Base-by-base conservation (phyloP, 257 asterid genomes). In the Henckelia pumila region DNA sequence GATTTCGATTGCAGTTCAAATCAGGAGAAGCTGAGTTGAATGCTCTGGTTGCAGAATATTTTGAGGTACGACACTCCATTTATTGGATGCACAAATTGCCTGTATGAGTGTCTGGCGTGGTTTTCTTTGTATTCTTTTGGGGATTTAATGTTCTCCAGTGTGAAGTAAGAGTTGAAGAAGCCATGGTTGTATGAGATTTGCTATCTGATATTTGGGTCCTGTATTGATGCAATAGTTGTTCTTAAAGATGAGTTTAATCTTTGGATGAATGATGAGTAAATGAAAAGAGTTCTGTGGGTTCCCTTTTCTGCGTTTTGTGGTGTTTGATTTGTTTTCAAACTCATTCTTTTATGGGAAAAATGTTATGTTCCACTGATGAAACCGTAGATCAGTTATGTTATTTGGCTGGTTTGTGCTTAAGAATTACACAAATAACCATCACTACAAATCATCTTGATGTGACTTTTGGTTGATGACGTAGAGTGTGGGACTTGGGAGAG, bases 1-100 rank as follows among this genome's bases (percentile, higher is more conserved):
- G 29, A 29, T 26, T 62, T 65, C 4, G 35, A 11, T 50, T 53
- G 49, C 23, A 25, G 44, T 63, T 68, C 69, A 3, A 16, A 56
- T 71, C 49, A 21, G 28, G 28, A 6, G 57, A 28, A 63, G 20
- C 62, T 55, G 49, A 56, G 61, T 10, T 3, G 68, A 33, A 19
- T 8, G n/a, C 56, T 52, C n/a, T 22, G 49, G 23, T 67, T 57
- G 63, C 30, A 60, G 32, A 59, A 24, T 37, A 32, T 14, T 55
- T 37, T 32, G 70, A 73, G 81, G 78, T 77, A 73, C 52, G 25
- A 53, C 56, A 47, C 67, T 64, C 70, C 8, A 21, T 59, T 61
- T n/a, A n/a, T n/a, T n/a, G n/a, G n/a, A 23, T 60, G 6, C 32
- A 59, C 73, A 49, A 67, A 20, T 25, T 62, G 16, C 29, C 47